Conservation (phyloP, 179 eudicot species). For the Pouteria campechiana region DNA sequence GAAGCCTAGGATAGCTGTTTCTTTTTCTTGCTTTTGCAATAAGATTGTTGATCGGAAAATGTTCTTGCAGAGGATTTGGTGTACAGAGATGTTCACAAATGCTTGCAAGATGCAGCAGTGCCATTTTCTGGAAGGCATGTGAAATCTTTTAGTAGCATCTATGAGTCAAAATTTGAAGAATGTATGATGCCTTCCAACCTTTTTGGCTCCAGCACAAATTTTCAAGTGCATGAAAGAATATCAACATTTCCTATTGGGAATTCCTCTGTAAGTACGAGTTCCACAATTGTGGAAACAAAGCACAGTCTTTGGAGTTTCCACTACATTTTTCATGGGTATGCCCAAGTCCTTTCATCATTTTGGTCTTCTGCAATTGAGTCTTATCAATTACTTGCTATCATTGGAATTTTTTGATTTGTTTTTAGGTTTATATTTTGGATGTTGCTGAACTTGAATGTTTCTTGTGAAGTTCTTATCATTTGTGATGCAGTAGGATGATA, state of each 20-base stretch:
- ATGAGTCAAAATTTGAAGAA: constrained; percentile 12
- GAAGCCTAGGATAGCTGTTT: too few relatives aligned
- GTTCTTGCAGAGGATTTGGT: constrained; percentile 35
- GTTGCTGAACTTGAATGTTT: too few relatives aligned
- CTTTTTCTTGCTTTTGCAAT: too few relatives aligned
- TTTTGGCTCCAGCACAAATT: constrained; percentile 8
- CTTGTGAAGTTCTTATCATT: too few relatives aligned
- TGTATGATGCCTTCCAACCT: constrained; percentile 23
- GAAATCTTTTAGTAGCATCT: constrained; percentile 13
- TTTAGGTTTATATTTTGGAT: too few relatives aligned
- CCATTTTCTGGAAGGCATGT: constrained; percentile 14
- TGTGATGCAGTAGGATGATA: constrained; percentile 2
- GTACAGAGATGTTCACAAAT: constrained; percentile 25
- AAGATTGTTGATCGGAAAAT: too few relatives aligned
- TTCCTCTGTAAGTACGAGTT: constrained; percentile 19
- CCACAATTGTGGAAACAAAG: constrained; percentile 16
- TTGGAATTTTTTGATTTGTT: too few relatives aligned
- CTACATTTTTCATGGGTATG: constrained; percentile 50
- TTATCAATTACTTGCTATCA: too few relatives aligned
- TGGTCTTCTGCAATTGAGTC: too few relatives aligned
- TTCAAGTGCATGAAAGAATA: constrained; percentile 15
- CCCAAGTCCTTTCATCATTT: constrained; percentile 1
- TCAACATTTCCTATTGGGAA: constrained; percentile 10
- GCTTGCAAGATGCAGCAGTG: constrained; percentile 15
- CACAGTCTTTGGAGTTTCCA: constrained; percentile 16